Percentiles rank a stretch among this genome's conserved stretches.
phyloP scores from a whole-genome alignment of 176 grass and related monocot genomes.

The Puya raimondii region DNA sequence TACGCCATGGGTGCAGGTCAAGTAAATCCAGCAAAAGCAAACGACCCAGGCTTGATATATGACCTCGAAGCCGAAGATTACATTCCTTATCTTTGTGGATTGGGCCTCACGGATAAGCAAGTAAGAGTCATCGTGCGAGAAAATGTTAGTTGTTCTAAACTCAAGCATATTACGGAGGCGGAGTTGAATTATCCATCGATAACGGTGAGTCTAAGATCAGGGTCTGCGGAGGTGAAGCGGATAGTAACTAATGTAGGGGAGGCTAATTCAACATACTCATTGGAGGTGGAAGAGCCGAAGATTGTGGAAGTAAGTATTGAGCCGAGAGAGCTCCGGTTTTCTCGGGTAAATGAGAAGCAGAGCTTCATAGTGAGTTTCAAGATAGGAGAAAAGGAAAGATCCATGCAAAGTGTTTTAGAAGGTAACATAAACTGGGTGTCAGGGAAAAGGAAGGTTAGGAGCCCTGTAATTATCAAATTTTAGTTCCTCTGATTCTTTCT shows the following conservation, averaged over 20 bases:
- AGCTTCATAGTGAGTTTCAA: too few relatives aligned
- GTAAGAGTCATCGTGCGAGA: not conserved
- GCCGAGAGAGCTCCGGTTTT: too few relatives aligned
- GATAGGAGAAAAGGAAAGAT: too few relatives aligned
- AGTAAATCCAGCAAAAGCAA: not conserved
- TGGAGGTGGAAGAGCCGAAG: too few relatives aligned
- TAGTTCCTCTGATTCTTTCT: too few relatives aligned
- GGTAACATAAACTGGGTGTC: too few relatives aligned
- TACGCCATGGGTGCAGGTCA: not conserved
- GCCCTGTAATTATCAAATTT: too few relatives aligned
- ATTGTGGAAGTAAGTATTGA: too few relatives aligned
- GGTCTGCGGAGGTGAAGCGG: not conserved
- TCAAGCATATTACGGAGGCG: not conserved
- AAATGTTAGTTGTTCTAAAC: not conserved
- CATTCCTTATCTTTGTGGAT: not conserved
- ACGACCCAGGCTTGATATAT: not conserved
- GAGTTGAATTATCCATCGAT: not conserved
- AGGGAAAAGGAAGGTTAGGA: too few relatives aligned
- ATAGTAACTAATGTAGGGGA: not conserved
- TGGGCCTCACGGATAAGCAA: not conserved
- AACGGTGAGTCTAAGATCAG: not conserved
- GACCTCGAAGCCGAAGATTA: not conserved
- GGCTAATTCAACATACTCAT: not conserved
- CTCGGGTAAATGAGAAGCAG: too few relatives aligned
- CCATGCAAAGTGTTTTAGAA: too few relatives aligned